These are phyloP conservation scores for Hypsizygus marmoreus DNA, from an alignment of 768 basidiomycete species.

Conservation along the genomic window DNA sequence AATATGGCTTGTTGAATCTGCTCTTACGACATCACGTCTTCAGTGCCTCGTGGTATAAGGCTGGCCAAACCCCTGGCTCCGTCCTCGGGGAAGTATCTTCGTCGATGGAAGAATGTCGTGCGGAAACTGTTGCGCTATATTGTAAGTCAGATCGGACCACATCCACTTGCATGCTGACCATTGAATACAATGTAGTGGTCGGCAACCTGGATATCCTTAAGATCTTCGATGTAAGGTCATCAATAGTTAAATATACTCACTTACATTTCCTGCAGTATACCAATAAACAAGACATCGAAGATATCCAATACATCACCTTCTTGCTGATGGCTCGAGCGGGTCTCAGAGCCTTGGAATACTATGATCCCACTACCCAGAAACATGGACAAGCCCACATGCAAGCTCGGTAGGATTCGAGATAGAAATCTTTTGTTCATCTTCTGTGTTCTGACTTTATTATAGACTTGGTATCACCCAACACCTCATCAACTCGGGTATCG, in stretches of 20 bases:
- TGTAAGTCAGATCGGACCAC: conserved; percentile 41
- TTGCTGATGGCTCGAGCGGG: conserved; percentile 86
- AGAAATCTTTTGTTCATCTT: not conserved
- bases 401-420: conserved; percentile 58
- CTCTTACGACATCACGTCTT: not conserved
- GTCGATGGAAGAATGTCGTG: conserved; percentile 92
- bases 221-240: conserved; percentile 69
- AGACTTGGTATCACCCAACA: conserved; percentile 85
- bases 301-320: conserved; percentile 81
- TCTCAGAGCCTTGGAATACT: conserved; percentile 77
- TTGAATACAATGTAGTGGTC: conserved; percentile 47
- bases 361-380: conserved; percentile 77
- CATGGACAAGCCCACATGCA: conserved; percentile 93
- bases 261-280: conserved; percentile 50
- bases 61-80: conserved; percentile 81
- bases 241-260: not conserved
- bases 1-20: not conserved
- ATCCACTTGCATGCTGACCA: not conserved
- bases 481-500: conserved; percentile 71
- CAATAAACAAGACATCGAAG: conserved; percentile 66
- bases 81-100: conserved; percentile 87
- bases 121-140: conserved; percentile 83
- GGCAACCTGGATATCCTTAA: conserved; percentile 75
- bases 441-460: not conserved
- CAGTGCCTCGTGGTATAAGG: conserved; percentile 85